Conservation (phyloP, 345 rosid species). For the Citropsis articulata region DNA sequence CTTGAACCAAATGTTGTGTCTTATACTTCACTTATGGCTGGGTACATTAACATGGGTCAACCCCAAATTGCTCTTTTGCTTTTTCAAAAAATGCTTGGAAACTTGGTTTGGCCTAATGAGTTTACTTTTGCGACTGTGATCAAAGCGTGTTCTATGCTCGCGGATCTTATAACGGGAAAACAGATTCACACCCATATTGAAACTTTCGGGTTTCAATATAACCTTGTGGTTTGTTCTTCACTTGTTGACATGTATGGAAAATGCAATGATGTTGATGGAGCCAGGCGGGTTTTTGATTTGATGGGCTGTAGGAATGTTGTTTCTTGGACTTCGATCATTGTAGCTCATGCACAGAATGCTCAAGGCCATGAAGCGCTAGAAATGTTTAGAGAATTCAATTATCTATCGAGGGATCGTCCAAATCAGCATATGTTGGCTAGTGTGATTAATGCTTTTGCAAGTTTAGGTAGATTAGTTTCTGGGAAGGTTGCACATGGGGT, state of each 20-base stretch:
- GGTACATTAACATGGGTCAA: slow-evolving; percentile 33
- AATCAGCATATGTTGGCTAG: slow-evolving; percentile 72
- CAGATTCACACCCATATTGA: slow-evolving; percentile 55
- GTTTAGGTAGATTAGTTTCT: slow-evolving; percentile 55
- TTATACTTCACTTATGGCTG: slow-evolving; percentile 65
- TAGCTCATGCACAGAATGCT: slow-evolving; percentile 67
- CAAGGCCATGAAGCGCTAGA: slow-evolving; percentile 62
- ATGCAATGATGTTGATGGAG: slow-evolving; percentile 64
- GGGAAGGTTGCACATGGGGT: slow-evolving; percentile 70
- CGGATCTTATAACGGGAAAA: slow-evolving; percentile 44
- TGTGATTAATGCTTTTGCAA: slow-evolving; percentile 67
- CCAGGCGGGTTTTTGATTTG: slow-evolving; percentile 60
- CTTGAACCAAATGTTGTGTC: slow-evolving; percentile 69
- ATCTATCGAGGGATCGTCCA: slow-evolving; percentile 21
- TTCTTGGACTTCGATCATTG: slow-evolving; percentile 77
- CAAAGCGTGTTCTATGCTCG: slow-evolving; percentile 58
- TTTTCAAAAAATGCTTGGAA: slow-evolving; percentile 36
- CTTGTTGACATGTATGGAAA: slow-evolving; percentile 90
- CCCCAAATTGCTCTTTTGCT: slow-evolving; percentile 40
- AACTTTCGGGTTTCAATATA: slow-evolving; percentile 38
- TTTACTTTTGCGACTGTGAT: slow-evolving; percentile 58
- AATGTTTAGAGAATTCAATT: slow-evolving; percentile 49
- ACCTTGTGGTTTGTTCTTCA: slow-evolving; percentile 67
- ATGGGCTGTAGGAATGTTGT: slow-evolving; percentile 63
- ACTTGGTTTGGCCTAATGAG: slow-evolving; percentile 49